phyloP scores from a whole-genome alignment of 805 yeast genomes.

The Teunomyces lycoperdinae region DNA sequence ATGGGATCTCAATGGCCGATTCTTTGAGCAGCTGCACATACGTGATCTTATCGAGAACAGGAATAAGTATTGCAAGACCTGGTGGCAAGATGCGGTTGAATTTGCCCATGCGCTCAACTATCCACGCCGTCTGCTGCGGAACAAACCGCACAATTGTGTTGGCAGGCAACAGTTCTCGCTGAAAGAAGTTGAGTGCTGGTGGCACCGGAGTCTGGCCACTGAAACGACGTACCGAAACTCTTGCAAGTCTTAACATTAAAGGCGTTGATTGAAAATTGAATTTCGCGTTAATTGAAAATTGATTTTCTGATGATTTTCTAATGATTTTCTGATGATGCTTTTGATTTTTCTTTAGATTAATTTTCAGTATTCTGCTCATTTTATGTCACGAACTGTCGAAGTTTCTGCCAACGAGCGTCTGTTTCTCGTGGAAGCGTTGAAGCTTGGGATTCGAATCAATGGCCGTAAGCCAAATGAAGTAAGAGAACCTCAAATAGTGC shows the following conservation, averaged over 20 bases:
- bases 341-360: not conserved
- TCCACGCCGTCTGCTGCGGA: slow-evolving; percentile 90
- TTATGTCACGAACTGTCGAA: slow-evolving; percentile 61
- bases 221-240: not conserved
- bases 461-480: slow-evolving; percentile 63
- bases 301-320: too few relatives aligned
- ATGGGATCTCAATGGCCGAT: slow-evolving; percentile 79
- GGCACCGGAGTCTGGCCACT: slow-evolving; percentile 1
- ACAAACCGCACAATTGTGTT: slow-evolving; percentile 75
- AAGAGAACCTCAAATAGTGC: slow-evolving; percentile 60
- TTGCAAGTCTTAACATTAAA: not conserved
- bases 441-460: slow-evolving; percentile 61
- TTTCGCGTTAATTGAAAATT: too few relatives aligned
- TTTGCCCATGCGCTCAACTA: slow-evolving; percentile 88
- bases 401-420: slow-evolving; percentile 61
- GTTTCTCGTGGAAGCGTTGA: slow-evolving; percentile 62
- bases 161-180: slow-evolving; percentile 62
- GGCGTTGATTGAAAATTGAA: too few relatives aligned
- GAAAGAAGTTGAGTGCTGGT: slow-evolving; percentile 50
- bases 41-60: slow-evolving; percentile 70
- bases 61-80: slow-evolving; percentile 71
- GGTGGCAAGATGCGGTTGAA: slow-evolving; percentile 66
- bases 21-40: slow-evolving; percentile 84
- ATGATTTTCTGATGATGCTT: not conserved
- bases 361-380: slow-evolving; percentile 15